Evolutionary conservation across 352 stramenopile genomes (phyloP), one percentile per base, ranked within the genome.

Genomic region (Globisporangium iwayamae): DNA sequence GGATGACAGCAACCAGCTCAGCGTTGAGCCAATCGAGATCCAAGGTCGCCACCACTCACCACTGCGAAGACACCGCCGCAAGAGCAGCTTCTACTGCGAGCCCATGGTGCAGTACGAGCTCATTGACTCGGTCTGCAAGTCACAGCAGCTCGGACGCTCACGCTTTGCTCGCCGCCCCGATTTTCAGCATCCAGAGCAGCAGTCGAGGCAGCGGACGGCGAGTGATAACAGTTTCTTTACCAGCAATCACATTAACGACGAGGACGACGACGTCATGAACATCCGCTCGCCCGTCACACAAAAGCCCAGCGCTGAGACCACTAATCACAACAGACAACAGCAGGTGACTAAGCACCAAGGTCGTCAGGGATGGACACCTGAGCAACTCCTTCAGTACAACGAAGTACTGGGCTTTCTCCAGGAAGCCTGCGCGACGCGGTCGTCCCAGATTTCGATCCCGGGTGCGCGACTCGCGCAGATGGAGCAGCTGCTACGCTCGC

Each of bases 351-450:
- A 57, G 11, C 10, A 25, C 36, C 34, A 32, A 4, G 11, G 16
- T 34, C 41, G 16, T 30, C 20, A 51, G 34, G 43, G 66, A 10
- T 84, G 75, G 75, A 74, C 66, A 9, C 66, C 69, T n/a, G 63
- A 72, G 48, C 68, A 85, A n/a, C 76, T 85, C 38, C 47, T 68
- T 16, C 65, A 78, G 56, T 85, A 81, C 64, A 70, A 74, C 53
- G 66, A 63, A 7, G 64, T 85, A 62, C 64, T 85, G 4, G 69
- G 68, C n/a, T 68, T 79, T 25, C 59, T 85, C 3, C 68, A 85
- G 47, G 60, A 79, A 2, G 63, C 62, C 3, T 77, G 72, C 30
- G 56, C 68, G 30, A 72, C 65, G 1, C 53, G 68, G 18, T 68
- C 60, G 5, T 51, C 63, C 0, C 69, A 75, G 18, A 69, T 85